These are phyloP conservation scores for Yamadazyma takamatsuzukensis DNA, from an alignment of 805 yeast species.

Conservation along the genomic window DNA sequence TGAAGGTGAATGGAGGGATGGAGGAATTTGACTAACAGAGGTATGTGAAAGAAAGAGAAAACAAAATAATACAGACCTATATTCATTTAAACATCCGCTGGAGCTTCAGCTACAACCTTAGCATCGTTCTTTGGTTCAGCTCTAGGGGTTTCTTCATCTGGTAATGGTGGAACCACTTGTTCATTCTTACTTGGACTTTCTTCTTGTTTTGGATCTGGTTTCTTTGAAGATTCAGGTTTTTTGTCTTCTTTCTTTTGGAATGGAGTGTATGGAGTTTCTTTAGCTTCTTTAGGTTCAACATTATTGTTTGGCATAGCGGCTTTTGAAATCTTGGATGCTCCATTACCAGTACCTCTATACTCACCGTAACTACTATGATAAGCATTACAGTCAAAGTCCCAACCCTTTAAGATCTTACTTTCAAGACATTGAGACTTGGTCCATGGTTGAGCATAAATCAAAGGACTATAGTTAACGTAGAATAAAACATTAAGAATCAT, in stretches of 20 bases:
- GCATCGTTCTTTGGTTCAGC: conserved; percentile 11
- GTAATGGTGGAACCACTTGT: conserved; percentile 9
- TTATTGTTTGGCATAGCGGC: conserved; percentile 15
- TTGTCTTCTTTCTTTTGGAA: conserved; percentile 5
- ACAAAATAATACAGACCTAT: too few species aligned
- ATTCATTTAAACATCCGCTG: too few species aligned
- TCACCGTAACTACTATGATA: conserved; percentile 38
- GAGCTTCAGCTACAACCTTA: conserved; percentile 17
- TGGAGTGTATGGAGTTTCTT: conserved; percentile 19
- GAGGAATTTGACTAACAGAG: too few species aligned
- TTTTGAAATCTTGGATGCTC: conserved; percentile 5
- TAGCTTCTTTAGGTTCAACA: conserved; percentile 18
- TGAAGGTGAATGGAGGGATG: too few species aligned
- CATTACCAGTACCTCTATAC: conserved; percentile 14
- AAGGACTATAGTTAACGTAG: conserved; percentile 62
- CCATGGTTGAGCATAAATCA: conserved; percentile 81
- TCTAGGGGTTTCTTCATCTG: conserved; percentile 7
- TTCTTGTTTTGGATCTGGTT: conserved; percentile 4
- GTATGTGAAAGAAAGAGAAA: too few species aligned
- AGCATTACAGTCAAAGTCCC: conserved; percentile 86
- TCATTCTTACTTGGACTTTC: conserved; percentile 3
- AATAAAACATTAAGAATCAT: conserved; percentile 48
- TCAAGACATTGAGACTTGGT: conserved; percentile 61
- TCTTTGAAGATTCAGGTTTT: conserved; percentile 1
- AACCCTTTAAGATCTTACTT: conserved; percentile 55